Evolutionary conservation across 2,329 filamentous ascomycete species (phyloP).

Genomic region (Rutstroemia sydowiana): DNA sequence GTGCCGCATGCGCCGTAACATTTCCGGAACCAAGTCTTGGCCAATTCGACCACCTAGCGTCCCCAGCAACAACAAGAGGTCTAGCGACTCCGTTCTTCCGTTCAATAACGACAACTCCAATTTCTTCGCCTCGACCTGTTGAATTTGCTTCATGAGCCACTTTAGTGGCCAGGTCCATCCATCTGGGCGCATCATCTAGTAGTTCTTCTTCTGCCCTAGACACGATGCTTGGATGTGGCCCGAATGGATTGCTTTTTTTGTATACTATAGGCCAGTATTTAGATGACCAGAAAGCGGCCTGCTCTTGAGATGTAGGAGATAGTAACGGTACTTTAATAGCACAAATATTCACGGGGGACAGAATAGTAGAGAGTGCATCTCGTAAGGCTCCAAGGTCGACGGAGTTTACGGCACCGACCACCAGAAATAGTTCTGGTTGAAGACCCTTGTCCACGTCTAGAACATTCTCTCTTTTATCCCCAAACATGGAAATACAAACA

Average conservation of each 20-base stretch:
- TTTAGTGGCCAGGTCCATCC: conserved; percentile 59
- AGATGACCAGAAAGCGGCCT: conserved; percentile 66
- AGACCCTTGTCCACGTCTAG: conserved; percentile 41
- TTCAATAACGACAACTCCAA: conserved; percentile 72
- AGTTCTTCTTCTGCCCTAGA: conserved; percentile 64
- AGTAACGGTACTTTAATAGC: conserved; percentile 61
- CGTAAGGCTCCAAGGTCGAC: conserved; percentile 49
- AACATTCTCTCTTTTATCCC: conserved; percentile 38
- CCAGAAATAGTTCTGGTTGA: conserved; percentile 35
- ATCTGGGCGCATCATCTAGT: conserved; percentile 52
- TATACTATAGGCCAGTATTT: conserved; percentile 82
- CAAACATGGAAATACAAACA: conserved; percentile 50
- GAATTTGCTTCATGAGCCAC: conserved; percentile 53
- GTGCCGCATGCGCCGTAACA: conserved; percentile 68
- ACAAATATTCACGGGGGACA: conserved; percentile 37
- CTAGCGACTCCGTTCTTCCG: conserved; percentile 22
- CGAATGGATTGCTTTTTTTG: conserved; percentile 79
- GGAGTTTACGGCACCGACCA: conserved; percentile 42
- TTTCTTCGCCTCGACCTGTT: conserved; percentile 55
- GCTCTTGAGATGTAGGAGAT: conserved; percentile 66
- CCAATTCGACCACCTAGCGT: conserved; percentile 62
- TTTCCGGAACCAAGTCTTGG: conserved; percentile 50
- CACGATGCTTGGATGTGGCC: conserved; percentile 72
- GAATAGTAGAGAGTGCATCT: conserved; percentile 39
- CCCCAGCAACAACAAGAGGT: conserved; percentile 66